Evolutionary conservation across 805 yeast species (phyloP), one percentile per base, ranked within the genome.

Genomic region (Wickerhamiella occidentalis): DNA sequence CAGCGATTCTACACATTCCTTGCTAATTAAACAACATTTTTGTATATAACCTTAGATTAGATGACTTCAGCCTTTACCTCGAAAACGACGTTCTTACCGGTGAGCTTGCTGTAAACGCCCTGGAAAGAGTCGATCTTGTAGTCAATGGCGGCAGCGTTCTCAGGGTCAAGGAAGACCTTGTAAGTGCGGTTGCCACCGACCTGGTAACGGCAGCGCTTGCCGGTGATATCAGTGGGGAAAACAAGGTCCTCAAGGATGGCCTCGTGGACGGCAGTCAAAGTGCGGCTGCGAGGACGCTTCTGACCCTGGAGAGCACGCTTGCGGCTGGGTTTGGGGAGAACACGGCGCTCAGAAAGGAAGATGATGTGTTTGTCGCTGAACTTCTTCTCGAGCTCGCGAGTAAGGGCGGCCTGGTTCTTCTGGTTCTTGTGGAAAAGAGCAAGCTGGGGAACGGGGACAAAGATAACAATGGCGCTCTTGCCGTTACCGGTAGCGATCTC

Each of bases 201-300:
- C 72, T 86, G 80, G 85, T 85, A 88, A 82, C 96, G 87, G 70
- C 85, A 90, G 79, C 98, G 87, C 87, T 92, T 92, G 75, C 98
- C 98, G 63, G 83, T 80, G 68, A 90, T 90, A 80, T 90, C 96
- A 64, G 97, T 88, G 75, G 98, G 98, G 96, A 83, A 90, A 62
- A 92, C 98, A 70, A 90, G 80, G 76, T 90, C 98, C 78, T 92
- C 98, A 73, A 90, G 85, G 77, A 90, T 77, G 74, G 86, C 85
- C 77, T 92, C 97, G 76, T 90, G 98, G 63, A 90, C 98, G 69
- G 96, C 87, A 64, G 96, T 81, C 74, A 92, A 80, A 68, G 98
- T 90, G 84, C 98, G 87, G 67, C 97, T 88, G 79, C 95, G 86
- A 74, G 98, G 98, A 81, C 98, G 88, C 88, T 92, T 88, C 79